Evolutionary conservation across 306 rosid genomes (phyloP).

Genomic region (Boehmeria nivea): DNA sequence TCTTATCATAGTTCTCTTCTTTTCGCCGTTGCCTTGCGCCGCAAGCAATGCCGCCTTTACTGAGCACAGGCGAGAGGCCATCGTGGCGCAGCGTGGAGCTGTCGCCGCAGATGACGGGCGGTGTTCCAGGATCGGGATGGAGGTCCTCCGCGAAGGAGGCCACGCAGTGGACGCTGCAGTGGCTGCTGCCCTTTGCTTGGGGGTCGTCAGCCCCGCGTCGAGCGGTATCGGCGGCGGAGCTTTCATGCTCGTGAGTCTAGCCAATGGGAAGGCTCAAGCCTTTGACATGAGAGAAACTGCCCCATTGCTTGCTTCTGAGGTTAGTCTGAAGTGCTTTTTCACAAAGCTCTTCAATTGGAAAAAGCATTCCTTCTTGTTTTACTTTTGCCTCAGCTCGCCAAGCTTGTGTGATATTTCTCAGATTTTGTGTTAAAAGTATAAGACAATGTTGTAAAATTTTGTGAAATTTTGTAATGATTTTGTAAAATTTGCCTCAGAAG

Average conservation of each 20-base stretch:
- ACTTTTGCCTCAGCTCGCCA: too few species aligned
- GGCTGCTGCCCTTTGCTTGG: constrained; percentile 75
- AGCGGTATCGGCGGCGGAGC: constrained; percentile 92
- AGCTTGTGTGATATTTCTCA: too few species aligned
- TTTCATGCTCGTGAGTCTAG: constrained; percentile 56
- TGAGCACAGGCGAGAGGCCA: constrained; percentile 39
- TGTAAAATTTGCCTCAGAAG: too few species aligned
- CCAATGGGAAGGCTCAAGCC: constrained; percentile 44
- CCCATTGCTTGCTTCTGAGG: constrained; percentile 64
- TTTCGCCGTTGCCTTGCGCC: constrained; percentile 23
- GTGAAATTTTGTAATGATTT: too few species aligned
- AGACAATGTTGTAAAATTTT: too few species aligned
- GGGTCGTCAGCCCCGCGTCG: constrained; percentile 78
- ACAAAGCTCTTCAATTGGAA: too few species aligned
- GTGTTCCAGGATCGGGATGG: constrained; percentile 62
- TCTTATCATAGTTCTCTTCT: constrained; percentile 18
- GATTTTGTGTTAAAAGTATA: too few species aligned
- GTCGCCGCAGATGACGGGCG: constrained; percentile 67
- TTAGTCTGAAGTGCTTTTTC: constrained; percentile 1
- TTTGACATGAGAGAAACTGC: constrained; percentile 88
- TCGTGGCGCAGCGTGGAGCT: constrained; percentile 47
- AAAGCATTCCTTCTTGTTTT: too few species aligned
- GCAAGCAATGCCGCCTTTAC: constrained; percentile 11
- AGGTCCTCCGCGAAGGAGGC: constrained; percentile 57
- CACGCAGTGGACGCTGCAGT: constrained; percentile 79